These are phyloP conservation scores for Globisporangium paddicum DNA, from an alignment of 352 stramenopile species.

Conservation along the genomic window DNA sequence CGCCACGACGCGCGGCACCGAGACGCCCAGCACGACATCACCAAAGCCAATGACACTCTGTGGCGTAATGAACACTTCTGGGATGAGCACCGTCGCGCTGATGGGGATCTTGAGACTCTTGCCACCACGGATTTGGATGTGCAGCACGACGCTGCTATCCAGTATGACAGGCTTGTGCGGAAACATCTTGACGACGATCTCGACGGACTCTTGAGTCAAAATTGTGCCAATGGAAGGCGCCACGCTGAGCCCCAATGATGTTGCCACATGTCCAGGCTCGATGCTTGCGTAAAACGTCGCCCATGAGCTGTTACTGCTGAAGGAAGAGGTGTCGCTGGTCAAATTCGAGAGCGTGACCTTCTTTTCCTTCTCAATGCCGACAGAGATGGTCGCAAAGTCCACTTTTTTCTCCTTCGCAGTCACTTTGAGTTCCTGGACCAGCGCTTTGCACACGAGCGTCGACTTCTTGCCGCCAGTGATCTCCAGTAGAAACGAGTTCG, in stretches of 20 bases:
- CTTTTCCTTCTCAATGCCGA: constrained; percentile 69
- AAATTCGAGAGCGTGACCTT: constrained; percentile 42
- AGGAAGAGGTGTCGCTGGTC: constrained; percentile 8
- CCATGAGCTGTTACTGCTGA: constrained; percentile 13
- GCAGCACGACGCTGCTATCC: constrained; percentile 33
- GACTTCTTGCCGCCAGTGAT: constrained; percentile 48
- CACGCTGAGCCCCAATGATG: constrained; percentile 39
- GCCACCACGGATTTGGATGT: constrained; percentile 70
- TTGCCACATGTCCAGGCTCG: constrained; percentile 33
- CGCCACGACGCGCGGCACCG: constrained; percentile 48
- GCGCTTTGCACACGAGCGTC: constrained; percentile 38
- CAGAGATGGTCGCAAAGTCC: constrained; percentile 76
- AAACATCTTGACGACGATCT: constrained; percentile 49
- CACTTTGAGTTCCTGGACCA: constrained; percentile 52
- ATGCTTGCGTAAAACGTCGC: constrained; percentile 50
- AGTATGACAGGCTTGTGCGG: constrained; percentile 47
- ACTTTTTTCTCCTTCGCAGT: constrained; percentile 66
- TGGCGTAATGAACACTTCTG: constrained; percentile 63
- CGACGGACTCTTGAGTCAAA: constrained; percentile 40
- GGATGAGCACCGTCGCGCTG: constrained; percentile 60
- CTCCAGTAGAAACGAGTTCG: constrained; percentile 45
- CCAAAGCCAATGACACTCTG: constrained; percentile 60
- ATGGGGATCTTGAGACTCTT: constrained; percentile 67
- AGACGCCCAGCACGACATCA: constrained; percentile 75
- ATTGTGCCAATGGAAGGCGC: constrained; percentile 36